Conservation (phyloP, 2,329 filamentous ascomycete genomes). For the Samsoniella hepiali region DNA sequence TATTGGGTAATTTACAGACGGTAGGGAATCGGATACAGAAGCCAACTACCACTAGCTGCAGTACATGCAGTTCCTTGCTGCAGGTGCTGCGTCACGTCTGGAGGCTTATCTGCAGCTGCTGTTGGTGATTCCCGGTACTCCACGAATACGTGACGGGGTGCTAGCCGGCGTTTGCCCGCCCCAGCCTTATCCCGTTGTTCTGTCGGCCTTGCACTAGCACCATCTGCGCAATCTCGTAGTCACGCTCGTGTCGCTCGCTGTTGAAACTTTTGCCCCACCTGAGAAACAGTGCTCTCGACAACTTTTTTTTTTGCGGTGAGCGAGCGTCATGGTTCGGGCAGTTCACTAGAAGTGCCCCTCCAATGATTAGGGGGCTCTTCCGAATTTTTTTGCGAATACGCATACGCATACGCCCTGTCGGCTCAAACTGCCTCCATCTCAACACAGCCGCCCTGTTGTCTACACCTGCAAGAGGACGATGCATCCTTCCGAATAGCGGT, state of each 20-base stretch:
- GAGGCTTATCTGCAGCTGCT: background rate
- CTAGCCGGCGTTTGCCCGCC: background rate
- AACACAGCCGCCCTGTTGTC: background rate
- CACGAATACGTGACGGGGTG: background rate
- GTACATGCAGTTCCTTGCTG: too few relatives aligned
- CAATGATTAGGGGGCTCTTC: background rate
- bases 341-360: too few relatives aligned
- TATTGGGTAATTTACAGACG: background rate
- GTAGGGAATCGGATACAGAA: background rate
- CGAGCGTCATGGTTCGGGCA: background rate
- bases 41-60: background rate
- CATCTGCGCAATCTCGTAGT: background rate
- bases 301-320: background rate
- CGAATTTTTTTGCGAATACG: slow-evolving; percentile 12
- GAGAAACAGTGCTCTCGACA: too few relatives aligned
- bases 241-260: background rate
- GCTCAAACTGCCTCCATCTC: background rate
- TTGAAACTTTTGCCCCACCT: background rate
- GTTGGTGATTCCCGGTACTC: background rate
- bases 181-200: background rate
- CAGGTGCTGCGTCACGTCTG: background rate
- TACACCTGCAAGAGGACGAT: too few relatives aligned
- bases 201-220: slow-evolving; percentile 9
- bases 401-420: slow-evolving; percentile 12
- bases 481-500: too few relatives aligned